Conservation (phyloP, 2,329 filamentous ascomycete genomes). For the Penicillium occitanis region DNA sequence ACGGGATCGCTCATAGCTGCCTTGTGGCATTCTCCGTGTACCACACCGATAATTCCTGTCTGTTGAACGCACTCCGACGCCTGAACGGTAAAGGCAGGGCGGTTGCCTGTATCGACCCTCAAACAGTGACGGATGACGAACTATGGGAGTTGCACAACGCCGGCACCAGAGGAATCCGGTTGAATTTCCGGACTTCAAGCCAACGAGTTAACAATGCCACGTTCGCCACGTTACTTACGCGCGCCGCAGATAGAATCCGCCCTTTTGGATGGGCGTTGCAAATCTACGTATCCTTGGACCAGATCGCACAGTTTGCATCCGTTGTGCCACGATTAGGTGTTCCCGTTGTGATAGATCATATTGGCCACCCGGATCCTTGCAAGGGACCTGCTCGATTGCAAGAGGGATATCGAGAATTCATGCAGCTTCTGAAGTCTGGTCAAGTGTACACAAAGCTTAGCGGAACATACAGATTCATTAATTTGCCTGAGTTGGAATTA, state of each 20-base stretch:
- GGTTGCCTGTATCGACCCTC: slow-evolving; percentile 58
- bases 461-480: slow-evolving; percentile 13
- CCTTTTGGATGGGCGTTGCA: slow-evolving; percentile 12
- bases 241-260: slow-evolving; percentile 6
- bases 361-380: slow-evolving; percentile 14
- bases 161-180: slow-evolving; percentile 60
- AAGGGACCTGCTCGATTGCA: slow-evolving; percentile 3
- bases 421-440: slow-evolving; percentile 2
- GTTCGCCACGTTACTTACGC: background rate
- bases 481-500: slow-evolving; percentile 9
- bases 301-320: slow-evolving; percentile 18
- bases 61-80: slow-evolving; percentile 54
- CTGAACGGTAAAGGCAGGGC: slow-evolving; percentile 49
- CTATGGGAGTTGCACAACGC: slow-evolving; percentile 56
- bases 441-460: slow-evolving; percentile 17
- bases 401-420: slow-evolving; percentile 13
- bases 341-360: slow-evolving; percentile 15
- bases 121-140: slow-evolving; percentile 37
- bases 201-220: slow-evolving; percentile 2
- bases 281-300: slow-evolving; percentile 9
- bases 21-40: slow-evolving; percentile 64
- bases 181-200: slow-evolving; percentile 50
- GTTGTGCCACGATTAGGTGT: slow-evolving; percentile 9
- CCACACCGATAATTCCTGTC: slow-evolving; percentile 59
- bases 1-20: slow-evolving; percentile 15